phyloP scores from a whole-genome alignment of 305 asterid genomes.

The Vinca major region DNA sequence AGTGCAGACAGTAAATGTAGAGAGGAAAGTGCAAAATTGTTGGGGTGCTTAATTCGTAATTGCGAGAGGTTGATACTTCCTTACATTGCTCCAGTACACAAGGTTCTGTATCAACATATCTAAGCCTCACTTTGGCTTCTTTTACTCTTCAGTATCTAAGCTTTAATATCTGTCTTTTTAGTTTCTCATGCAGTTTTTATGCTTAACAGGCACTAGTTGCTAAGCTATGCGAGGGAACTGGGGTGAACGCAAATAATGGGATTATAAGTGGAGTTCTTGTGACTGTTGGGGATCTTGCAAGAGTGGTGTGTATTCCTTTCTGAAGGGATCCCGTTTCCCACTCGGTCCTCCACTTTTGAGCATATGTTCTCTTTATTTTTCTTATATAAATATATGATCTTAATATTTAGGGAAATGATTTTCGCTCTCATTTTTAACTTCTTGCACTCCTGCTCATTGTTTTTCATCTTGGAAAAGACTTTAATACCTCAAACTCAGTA shows the following conservation, averaged over 20 bases:
- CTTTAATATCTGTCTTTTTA: neutral
- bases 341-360: neutral
- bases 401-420: too few relatives aligned
- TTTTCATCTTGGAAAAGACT: too few relatives aligned
- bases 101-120: slow-evolving; percentile 40
- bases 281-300: slow-evolving; percentile 97
- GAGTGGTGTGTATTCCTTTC: slow-evolving; percentile 67
- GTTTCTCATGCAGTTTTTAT: slow-evolving; percentile 9
- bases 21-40: slow-evolving; percentile 96
- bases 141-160: slow-evolving; percentile 10
- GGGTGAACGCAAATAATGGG: slow-evolving; percentile 86
- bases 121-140: slow-evolving; percentile 14
- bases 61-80: slow-evolving; percentile 92
- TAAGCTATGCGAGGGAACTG: slow-evolving; percentile 84
- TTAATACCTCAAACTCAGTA: too few relatives aligned
- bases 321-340: neutral
- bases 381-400: too few relatives aligned
- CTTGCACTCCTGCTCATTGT: too few relatives aligned
- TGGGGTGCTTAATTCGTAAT: slow-evolving; percentile 95
- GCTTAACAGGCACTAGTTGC: slow-evolving; percentile 77
- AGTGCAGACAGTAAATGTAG: slow-evolving; percentile 97
- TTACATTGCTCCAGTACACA: slow-evolving; percentile 91
- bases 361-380: neutral
- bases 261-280: slow-evolving; percentile 92
- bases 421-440: too few relatives aligned